Base-by-base conservation (phyloP, 106 monocot genomes). In the Phalaenopsis equestris region DNA sequence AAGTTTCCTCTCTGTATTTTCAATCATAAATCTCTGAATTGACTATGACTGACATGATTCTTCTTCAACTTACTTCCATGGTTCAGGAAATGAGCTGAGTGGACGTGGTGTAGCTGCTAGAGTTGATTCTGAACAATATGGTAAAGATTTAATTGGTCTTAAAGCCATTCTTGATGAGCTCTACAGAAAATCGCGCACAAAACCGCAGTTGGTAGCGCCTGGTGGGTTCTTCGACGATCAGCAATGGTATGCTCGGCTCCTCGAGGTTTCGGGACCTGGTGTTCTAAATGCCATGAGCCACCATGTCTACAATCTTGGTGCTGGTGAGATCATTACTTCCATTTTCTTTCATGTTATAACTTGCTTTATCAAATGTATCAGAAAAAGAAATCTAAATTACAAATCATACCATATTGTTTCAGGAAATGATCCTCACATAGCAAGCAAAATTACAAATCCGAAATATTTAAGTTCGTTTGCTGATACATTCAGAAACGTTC, bases 281-380 rank as follows among this genome's bases (percentile, higher is more conserved):
- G 81, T 93, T 83, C 83, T 93, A 41, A 77, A 90, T 86, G 98
- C 56, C 65, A 24, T 99, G 83, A 90, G 92, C 14, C 94, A 94
- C 86, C 98, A 94, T 79, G 87, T 94, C 43, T 99, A 99, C 80
- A 99, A 99, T 72, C 85, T 99, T 56, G 98, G 98, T 55, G 81
- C 81, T 45, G 43, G 3, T 45, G 43, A 45, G 43, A 0, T 45
- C 3, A 45, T 45, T 45, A 45, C 30, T 0, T 30, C 0, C 43
- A 45, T 4, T 45, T 45, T 45, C 43, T 45, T 4, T 45, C 43
- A 4, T 45, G 6, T 45, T 45, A 45, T 45, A 45, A 45, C 43
- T 45, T 45, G 43, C 43, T 45, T 45, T 45, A 45, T 45, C 43
- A 45, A 45, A 45, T 45, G 43, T 45, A 45, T 45, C 43, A 45